Evolutionary conservation across 305 asterid species (phyloP).

Genomic region (Solanum hybrid): DNA sequence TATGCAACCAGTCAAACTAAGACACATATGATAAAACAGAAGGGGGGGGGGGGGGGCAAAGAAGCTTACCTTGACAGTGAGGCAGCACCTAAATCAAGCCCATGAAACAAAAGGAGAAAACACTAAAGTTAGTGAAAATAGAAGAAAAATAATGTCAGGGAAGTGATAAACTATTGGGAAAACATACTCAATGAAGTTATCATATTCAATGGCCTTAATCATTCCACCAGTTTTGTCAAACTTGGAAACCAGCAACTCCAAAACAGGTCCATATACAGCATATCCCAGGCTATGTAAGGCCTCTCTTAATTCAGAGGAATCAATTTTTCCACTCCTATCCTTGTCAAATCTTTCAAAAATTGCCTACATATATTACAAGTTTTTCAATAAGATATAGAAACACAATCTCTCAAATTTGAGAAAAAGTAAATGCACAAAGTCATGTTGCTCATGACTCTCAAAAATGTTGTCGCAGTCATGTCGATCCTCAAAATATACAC

Average conservation of each 20-base stretch:
- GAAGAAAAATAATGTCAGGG: not conserved
- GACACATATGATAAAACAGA: not conserved
- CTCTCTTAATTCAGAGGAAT: slow-evolving; percentile 59
- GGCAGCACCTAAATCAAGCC: slow-evolving; percentile 66
- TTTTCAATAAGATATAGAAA: not conserved
- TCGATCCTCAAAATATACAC: not conserved
- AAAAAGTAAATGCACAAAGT: not conserved
- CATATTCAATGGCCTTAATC: slow-evolving; percentile 76
- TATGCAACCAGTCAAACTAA: not conserved
- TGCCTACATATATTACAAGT: slow-evolving; percentile 22
- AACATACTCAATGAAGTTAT: slow-evolving; percentile 87
- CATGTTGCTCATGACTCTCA: not conserved
- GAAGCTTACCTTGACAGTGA: slow-evolving; percentile 67
- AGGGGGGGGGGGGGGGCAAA: not conserved
- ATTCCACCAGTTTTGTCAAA: slow-evolving; percentile 85
- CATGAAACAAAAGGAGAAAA: not conserved
- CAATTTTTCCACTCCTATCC: slow-evolving; percentile 83
- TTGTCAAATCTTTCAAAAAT: slow-evolving; percentile 80
- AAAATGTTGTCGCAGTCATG: not conserved
- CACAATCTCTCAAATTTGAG: not conserved
- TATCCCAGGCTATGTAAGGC: slow-evolving; percentile 82
- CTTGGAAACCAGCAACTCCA: slow-evolving; percentile 79
- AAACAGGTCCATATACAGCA: slow-evolving; percentile 56
- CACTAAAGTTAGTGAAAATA: not conserved
- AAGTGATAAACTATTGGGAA: not conserved